Base-by-base conservation (phyloP, 306 rosid species). In the Prunus fruticosa region DNA sequence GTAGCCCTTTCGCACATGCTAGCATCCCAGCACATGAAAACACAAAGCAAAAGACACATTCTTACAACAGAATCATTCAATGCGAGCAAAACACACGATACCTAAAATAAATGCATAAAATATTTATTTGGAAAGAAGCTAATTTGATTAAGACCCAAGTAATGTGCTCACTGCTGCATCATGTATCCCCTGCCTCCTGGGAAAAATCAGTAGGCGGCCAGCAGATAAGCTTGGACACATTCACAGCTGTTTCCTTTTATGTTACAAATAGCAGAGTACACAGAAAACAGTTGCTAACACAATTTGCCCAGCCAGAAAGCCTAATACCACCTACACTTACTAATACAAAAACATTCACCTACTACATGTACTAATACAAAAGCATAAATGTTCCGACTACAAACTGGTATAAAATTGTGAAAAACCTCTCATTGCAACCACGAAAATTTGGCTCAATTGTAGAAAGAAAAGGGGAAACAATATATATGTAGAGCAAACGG, bases 221-320 rank as follows among this genome's bases (percentile, higher is more conserved):
- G 51, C 51, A 47, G 14, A 47, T 0, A 47, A 47, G 15, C 51
- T 47, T 47, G 53, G 45, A 86, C 74, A 78, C 78, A 79, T 72
- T 78, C 86, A 79, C 46, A 72, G 75, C 78, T 76, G 76, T 76
- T 64, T 79, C 69, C 79, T 56, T 73, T 80, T 82, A 86, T 82
- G 88, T 76, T 86, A 92, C 97, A 92, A 87, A 82, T 75, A 83
- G 74, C 80, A 76, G 73, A 76, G 83, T 68, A 81, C 80, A 88
- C 82, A 64, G 18, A 18, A 60, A 71, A 62, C 75, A 70, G 49
- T 58, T 32, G 71, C 60, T 52, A 67, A 51, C 80, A 66, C 73
- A 77, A 52, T 58, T 58, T 50, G 78, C 86, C 74, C 79, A 86
- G 81, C 80, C 82, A 51, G 41, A 69, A 81, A 72, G 54, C 54